phyloP scores from a whole-genome alignment of 805 yeast species.

The Pichia scutulata region DNA sequence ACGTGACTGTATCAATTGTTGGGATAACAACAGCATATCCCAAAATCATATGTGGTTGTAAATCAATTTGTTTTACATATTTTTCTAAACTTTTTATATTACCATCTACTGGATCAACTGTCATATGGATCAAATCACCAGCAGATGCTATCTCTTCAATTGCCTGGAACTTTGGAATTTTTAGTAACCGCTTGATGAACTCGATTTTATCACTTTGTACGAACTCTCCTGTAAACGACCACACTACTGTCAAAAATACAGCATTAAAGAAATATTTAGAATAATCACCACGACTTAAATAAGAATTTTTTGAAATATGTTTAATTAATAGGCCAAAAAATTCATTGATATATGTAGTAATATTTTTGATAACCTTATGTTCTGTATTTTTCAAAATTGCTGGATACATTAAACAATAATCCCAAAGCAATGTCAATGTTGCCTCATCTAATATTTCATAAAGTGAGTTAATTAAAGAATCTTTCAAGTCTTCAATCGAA shows the following conservation, averaged over 20 bases:
- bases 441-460: constrained; percentile 8
- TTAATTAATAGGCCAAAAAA: not conserved
- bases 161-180: not conserved
- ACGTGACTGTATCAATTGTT: constrained; percentile 68
- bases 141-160: constrained; percentile 22
- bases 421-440: constrained; percentile 18
- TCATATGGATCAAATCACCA: constrained; percentile 32
- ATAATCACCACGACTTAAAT: not conserved
- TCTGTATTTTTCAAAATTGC: not conserved
- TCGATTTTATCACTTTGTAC: not conserved
- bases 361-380: not conserved
- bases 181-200: not conserved
- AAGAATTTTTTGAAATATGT: not conserved
- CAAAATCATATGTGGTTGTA: constrained; percentile 53
- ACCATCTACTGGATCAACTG: constrained; percentile 37
- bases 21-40: constrained; percentile 64
- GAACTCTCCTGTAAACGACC: not conserved
- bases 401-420: not conserved
- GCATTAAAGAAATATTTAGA: not conserved
- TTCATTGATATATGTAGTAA: not conserved
- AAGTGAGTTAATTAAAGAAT: constrained; percentile 2
- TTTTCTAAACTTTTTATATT: constrained; percentile 38
- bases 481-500: constrained; percentile 2
- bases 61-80: constrained; percentile 33
- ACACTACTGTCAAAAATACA: not conserved